phyloP scores from a whole-genome alignment of 768 basidiomycete species.

The Mycena albidolilacea region DNA sequence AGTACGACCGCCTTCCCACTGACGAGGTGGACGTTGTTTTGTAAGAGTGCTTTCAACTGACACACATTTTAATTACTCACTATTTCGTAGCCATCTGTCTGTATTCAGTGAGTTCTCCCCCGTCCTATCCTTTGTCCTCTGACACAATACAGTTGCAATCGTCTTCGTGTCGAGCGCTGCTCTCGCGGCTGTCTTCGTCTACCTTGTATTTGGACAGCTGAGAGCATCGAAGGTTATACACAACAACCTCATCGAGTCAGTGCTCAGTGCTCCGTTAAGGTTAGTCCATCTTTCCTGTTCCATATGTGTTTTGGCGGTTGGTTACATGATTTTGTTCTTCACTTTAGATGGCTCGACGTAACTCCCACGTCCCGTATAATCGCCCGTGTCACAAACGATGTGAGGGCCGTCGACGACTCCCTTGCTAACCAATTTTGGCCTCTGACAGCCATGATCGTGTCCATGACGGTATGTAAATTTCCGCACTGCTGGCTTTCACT shows the following conservation, averaged over 20 bases:
- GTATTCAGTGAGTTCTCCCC: conserved; percentile 13
- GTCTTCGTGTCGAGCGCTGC: conserved; percentile 42
- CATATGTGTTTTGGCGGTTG: neutral
- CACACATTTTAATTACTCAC: neutral
- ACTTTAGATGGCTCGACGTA: conserved; percentile 46
- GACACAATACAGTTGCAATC: conserved; percentile 34
- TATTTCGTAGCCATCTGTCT: conserved; percentile 19
- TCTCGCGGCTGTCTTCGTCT: conserved; percentile 45
- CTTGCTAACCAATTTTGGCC: conserved; percentile 53
- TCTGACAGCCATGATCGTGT: conserved; percentile 47
- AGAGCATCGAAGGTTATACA: conserved; percentile 61
- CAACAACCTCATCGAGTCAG: conserved; percentile 51
- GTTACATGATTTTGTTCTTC: neutral
- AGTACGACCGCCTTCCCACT: conserved; percentile 27
- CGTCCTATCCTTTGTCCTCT: neutral
- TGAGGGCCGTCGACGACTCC: neutral
- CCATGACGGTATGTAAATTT: conserved; percentile 47
- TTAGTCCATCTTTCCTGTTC: conserved; percentile 29
- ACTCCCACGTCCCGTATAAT: conserved; percentile 28
- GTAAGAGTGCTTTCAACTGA: neutral
- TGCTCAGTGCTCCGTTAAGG: conserved; percentile 49
- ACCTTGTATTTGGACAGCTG: conserved; percentile 54
- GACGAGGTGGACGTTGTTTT: conserved; percentile 31
- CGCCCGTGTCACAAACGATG: too few species aligned
- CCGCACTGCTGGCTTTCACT: conserved; percentile 33